Conservation (phyloP, 78 protist genomes). For the Dictyostelium brefeldianum region DNA sequence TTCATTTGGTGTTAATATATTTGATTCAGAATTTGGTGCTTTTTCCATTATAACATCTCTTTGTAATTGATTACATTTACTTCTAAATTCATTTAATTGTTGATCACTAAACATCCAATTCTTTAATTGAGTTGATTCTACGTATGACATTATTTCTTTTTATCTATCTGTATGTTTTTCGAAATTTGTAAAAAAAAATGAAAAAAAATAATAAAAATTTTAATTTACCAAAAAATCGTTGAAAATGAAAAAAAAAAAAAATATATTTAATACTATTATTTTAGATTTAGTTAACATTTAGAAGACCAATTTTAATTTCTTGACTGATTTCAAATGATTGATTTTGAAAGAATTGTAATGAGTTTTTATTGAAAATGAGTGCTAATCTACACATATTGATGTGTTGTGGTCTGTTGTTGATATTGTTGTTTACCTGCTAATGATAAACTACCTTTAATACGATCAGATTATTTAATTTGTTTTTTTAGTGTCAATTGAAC, state of each 20-base stretch:
- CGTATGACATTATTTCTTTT: constrained; percentile 33
- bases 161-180: too few relatives aligned
- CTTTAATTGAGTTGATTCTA: constrained; percentile 48
- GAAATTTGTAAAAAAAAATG: too few relatives aligned
- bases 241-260: too few relatives aligned
- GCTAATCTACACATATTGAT: background rate
- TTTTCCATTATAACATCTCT: background rate
- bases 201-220: too few relatives aligned
- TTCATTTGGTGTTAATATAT: constrained; percentile 27
- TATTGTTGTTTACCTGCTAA: background rate
- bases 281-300: too few relatives aligned
- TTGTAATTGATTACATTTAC: background rate
- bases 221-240: too few relatives aligned
- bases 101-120: constrained; percentile 53
- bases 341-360: constrained; percentile 47
- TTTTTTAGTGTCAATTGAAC: constrained; percentile 53
- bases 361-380: background rate
- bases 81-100: background rate
- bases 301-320: constrained; percentile 24
- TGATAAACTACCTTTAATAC: constrained; percentile 25
- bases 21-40: background rate
- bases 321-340: constrained; percentile 19
- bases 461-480: constrained; percentile 24
- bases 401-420: too few relatives aligned
- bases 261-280: too few relatives aligned